These are phyloP conservation scores for Adansonia grandidieri DNA, from an alignment of 441 rosid genomes.

Conservation along the genomic window DNA sequence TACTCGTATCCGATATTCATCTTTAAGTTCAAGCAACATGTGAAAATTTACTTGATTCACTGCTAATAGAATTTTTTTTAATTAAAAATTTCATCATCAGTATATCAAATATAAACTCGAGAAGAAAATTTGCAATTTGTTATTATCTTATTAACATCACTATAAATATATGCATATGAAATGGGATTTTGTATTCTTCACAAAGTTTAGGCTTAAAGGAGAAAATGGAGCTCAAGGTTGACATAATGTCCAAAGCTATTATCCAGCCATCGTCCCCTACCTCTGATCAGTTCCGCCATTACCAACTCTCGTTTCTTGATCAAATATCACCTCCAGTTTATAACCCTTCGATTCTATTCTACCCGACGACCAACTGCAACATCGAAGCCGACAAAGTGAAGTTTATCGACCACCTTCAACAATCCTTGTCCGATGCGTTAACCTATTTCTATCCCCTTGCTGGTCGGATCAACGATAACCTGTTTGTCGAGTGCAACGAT, in stretches of 20 bases:
- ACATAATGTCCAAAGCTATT: constrained; percentile 4
- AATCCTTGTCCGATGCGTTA: background rate
- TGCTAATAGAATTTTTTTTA: too few relatives aligned
- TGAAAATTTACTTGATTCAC: too few relatives aligned
- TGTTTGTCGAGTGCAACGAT: background rate
- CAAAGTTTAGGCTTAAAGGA: background rate
- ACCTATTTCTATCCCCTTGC: background rate
- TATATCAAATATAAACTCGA: too few relatives aligned
- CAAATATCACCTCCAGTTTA: background rate
- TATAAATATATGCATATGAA: background rate
- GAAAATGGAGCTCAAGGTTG: constrained; percentile 20
- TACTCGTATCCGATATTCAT: too few relatives aligned
- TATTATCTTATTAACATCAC: background rate
- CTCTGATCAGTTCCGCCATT: constrained; percentile 6
- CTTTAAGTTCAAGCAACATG: too few relatives aligned
- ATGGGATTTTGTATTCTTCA: background rate
- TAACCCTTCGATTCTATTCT: background rate
- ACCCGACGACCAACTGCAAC: background rate
- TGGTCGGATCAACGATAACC: background rate
- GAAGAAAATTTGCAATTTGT: too few relatives aligned
- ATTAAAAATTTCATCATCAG: too few relatives aligned
- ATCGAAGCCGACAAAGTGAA: background rate
- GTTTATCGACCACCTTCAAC: background rate
- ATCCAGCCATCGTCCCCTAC: constrained; percentile 20
- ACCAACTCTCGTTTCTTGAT: constrained; percentile 17